Evolutionary conservation across 2,329 filamentous ascomycete species (phyloP).

Genomic region (Pestalotiopsis sp.): DNA sequence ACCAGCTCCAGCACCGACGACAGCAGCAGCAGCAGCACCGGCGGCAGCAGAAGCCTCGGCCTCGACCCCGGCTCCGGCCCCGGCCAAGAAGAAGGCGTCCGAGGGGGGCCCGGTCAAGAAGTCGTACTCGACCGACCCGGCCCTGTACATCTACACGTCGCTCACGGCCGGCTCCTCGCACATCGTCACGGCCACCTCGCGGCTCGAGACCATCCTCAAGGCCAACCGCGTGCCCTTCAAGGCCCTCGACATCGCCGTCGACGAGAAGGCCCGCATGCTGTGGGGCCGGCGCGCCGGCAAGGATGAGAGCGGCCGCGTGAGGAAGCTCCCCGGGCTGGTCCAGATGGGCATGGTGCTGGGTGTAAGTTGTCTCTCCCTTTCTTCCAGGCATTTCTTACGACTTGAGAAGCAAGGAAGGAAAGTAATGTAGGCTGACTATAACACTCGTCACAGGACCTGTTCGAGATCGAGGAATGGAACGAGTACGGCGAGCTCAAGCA

Average conservation of each 20-base stretch:
- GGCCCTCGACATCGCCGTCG: constrained; percentile 86
- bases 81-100: background rate
- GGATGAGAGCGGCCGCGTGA: constrained; percentile 57
- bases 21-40: background rate
- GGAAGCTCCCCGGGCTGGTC: constrained; percentile 86
- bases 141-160: constrained; percentile 94
- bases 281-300: constrained; percentile 86
- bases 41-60: background rate
- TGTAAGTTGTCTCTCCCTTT: constrained; percentile 55
- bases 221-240: constrained; percentile 94
- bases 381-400: background rate
- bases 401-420: background rate
- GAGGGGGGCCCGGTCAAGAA: constrained; percentile 7
- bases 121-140: constrained; percentile 61
- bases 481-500: constrained; percentile 94
- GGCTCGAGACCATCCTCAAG: constrained; percentile 93
- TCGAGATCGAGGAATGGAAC: constrained; percentile 98
- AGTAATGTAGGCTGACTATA: background rate
- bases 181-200: constrained; percentile 93
- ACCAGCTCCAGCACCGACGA: background rate
- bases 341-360: constrained; percentile 85
- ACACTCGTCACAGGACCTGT: constrained; percentile 67
- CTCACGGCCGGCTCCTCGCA: constrained; percentile 93
- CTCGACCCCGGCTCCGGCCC: background rate
- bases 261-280: constrained; percentile 84